These are phyloP conservation scores for Suhomyces bokatorum DNA, from an alignment of 1,139 yeast species.

Conservation along the genomic window DNA sequence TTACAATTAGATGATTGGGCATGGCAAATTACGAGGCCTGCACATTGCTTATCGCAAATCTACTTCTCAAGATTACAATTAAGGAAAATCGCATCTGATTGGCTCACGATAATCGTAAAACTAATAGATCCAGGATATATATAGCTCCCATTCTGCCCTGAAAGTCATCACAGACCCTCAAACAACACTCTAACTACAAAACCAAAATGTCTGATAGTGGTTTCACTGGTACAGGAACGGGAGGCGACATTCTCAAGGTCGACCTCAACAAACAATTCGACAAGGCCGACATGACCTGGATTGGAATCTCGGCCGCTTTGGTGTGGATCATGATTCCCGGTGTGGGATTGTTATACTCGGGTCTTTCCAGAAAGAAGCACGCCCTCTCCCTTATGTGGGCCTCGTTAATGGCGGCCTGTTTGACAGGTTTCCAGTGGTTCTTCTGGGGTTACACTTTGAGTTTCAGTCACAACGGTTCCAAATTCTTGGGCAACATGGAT, in stretches of 20 bases:
- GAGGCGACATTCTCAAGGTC: slow-evolving; percentile 74
- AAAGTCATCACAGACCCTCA: no score
- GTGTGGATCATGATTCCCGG: slow-evolving; percentile 98
- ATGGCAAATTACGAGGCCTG: slow-evolving; percentile 1
- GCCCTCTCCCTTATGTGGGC: slow-evolving; percentile 92
- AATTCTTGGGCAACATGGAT: slow-evolving; percentile 74
- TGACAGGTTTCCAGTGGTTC: slow-evolving; percentile 91
- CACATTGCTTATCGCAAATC: slow-evolving; percentile 2
- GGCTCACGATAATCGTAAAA: slow-evolving; percentile 1
- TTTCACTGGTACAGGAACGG: slow-evolving; percentile 62
- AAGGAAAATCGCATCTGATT: neutral
- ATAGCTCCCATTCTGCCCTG: neutral
- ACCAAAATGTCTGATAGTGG: slow-evolving; percentile 11
- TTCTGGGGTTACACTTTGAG: slow-evolving; percentile 95
- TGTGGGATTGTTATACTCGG: slow-evolving; percentile 85
- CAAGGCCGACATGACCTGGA: slow-evolving; percentile 84
- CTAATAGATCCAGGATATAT: neutral
- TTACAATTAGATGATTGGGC: slow-evolving; percentile 1
- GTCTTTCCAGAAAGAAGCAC: slow-evolving; percentile 88
- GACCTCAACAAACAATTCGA: slow-evolving; percentile 77
- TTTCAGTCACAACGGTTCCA: slow-evolving; percentile 67
- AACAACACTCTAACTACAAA: neutral
- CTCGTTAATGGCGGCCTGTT: slow-evolving; percentile 81
- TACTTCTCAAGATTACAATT: neutral
- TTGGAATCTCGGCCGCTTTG: slow-evolving; percentile 69